Base-by-base conservation (phyloP, 495 filamentous ascomycete genomes). In the Friedmanniomyces endolithicus region DNA sequence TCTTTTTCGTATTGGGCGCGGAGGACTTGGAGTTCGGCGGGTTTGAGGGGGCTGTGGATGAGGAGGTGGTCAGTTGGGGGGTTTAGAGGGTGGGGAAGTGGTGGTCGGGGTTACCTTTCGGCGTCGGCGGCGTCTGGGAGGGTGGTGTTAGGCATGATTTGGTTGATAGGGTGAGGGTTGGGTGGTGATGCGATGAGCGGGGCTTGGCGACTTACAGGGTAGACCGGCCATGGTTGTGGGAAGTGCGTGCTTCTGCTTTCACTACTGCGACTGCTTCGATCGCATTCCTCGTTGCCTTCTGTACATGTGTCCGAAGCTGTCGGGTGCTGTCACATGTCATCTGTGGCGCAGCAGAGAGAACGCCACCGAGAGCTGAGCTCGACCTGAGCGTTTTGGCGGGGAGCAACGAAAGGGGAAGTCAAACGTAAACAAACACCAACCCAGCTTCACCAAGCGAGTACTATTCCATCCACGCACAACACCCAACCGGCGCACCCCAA, bases 1-100 rank as follows among this genome's bases (percentile, higher is more conserved):
- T 98, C 92, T 69, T 90, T 90, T 66, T 96, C 88, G 69, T 90
- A 98, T 70, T 97, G 92, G 51, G 85, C 74, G 52, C 90, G 86
- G 20, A 98, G 75, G 47, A 97, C 90, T 66, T 88, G 80, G 50
- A 98, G 82, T 67, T 98, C 92, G 19, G 84, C 84, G 8, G 86
- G 79, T 67, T 88, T 90, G 55, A 98, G 76, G 59, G 92, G 85
- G 60, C 88, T 95, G 44, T 33, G 39, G 9, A 7, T 20, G 16
- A n/a, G 27, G 27, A 31, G 55, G 40, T 39, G 51, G 43, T 45
- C 51, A 25, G 44, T 50, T 37, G 63, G 44, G 52, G 56, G 6
- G 24, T 25, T 6, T 27, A 3, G 3, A 19, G 4, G 17, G 23
- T 3, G 44, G 44, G 12, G 14, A 14, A 41, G 39, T 24, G 11